Evolutionary conservation across 495 filamentous ascomycete species (phyloP), one percentile per base, ranked within the genome.

Genomic region (Oleoguttula mirabilis): DNA sequence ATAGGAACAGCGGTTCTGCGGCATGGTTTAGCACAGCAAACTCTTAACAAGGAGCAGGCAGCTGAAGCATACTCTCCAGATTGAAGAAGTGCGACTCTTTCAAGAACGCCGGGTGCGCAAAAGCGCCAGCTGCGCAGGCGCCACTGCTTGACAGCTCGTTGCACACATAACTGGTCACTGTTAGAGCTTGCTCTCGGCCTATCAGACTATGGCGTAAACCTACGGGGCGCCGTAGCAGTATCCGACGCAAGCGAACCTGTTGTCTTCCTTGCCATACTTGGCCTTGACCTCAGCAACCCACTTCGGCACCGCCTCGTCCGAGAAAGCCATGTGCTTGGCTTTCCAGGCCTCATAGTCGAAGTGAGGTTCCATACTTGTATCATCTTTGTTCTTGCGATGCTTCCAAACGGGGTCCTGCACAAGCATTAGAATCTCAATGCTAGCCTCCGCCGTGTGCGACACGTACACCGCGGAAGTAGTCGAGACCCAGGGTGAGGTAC

Each of bases 341-440:
- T 56, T 60, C 63, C 65, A 68, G 8, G 58, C 65, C 14, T 55
- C 54, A 21, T 55, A 60, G 47, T 66, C 63, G 39, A 68, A 68
- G 35, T 44, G 47, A 8, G 60, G 62, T n/a, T 65, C 53, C 24
- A 56, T 54, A 3, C 43, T 52, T 4, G 21, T 54, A 36, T 63
- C 55, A 22, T 50, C 10, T 21, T 49, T 36, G 46, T 59, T 15
- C 36, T 62, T 62, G n/a, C 59, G 47, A 39, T 68, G 63, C 23
- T 64, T 65, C 55, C 54, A 63, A 4, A 68, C 52, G 2, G 60
- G 58, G 43, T 68, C 63, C 38, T 41, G 5, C 4, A 16, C 11
- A 39, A 21, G 10, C 14, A 30, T 30, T 14, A 30, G 27, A 8
- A n/a, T n/a, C n/a, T n/a, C n/a, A n/a, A n/a, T n/a, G n/a, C n/a